Conservation (phyloP, 495 filamentous ascomycete genomes). For the Xylaria longipes region DNA sequence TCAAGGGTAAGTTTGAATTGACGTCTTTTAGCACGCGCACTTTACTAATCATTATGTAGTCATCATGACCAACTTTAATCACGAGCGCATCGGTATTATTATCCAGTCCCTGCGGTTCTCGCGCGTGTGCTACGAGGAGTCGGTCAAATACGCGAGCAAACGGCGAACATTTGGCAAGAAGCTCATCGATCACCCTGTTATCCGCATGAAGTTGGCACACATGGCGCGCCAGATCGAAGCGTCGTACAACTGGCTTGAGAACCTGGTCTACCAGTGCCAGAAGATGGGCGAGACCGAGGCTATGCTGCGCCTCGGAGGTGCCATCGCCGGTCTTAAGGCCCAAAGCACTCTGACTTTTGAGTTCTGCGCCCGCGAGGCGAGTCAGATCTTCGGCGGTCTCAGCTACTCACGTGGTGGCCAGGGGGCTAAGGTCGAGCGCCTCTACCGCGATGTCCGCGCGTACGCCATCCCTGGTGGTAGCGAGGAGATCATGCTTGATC, state of each 20-base stretch:
- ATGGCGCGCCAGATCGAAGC: slow-evolving; percentile 99
- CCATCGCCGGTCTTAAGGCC: slow-evolving; percentile 93
- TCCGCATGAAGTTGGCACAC: slow-evolving; percentile 95
- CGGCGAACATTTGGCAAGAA: slow-evolving; percentile 94
- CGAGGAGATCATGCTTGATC: slow-evolving; percentile 98
- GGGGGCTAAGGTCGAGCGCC: slow-evolving; percentile 92
- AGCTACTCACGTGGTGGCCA: slow-evolving; percentile 94
- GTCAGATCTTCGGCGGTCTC: slow-evolving; percentile 95
- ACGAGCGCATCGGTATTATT: slow-evolving; percentile 97
- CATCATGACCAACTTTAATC: slow-evolving; percentile 99
- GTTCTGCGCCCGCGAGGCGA: slow-evolving; percentile 95
- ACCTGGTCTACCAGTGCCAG: slow-evolving; percentile 88
- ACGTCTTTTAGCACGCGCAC: neutral
- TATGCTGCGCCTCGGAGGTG: slow-evolving; percentile 93
- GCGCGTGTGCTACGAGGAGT: slow-evolving; percentile 96
- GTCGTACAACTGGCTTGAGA: slow-evolving; percentile 96
- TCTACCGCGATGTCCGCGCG: slow-evolving; percentile 96
- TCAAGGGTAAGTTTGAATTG: slow-evolving; percentile 66
- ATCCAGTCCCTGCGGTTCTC: slow-evolving; percentile 96
- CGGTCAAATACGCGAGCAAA: slow-evolving; percentile 95
- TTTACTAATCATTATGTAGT: slow-evolving; percentile 50
- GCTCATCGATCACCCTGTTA: slow-evolving; percentile 95
- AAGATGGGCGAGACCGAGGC: slow-evolving; percentile 94
- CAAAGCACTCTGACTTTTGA: slow-evolving; percentile 93
- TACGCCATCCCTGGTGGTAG: slow-evolving; percentile 97